Base-by-base conservation (phyloP, 2,329 filamentous ascomycete genomes). In the Fusarium oligoseptatum region DNA sequence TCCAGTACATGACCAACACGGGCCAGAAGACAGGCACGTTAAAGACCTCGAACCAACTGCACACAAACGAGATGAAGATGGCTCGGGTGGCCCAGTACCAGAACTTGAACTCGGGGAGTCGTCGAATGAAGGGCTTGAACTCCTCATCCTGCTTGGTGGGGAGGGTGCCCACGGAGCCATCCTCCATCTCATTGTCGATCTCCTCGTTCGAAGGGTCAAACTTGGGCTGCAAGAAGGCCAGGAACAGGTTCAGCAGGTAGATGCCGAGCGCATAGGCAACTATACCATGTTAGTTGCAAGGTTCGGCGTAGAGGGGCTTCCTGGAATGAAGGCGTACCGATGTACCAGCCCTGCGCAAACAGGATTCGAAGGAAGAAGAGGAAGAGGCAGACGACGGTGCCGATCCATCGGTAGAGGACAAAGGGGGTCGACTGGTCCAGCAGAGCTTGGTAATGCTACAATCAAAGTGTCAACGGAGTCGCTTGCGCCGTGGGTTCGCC, bases 11-110 rank as follows among this genome's bases (percentile, higher is more conserved):
- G 75, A 99, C 95, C 83, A 99, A 86, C 9, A 99, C 95, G 15
- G 97, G 97, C 97, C 97, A 99, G 91, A 99, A 99, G 68, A 99
- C 97, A 1, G 97, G 97, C 76, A 99, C 91, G 85, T 99, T 95
- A 86, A 98, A 99, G 82, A 98, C 88, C 81, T 93, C 89, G 83
- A 97, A 97, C 94, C 95, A 98, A 78, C 92, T 95, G 90, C 95
- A 98, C 73, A 92, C 76, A 83, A 98, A 98, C 41, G 90, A 92
- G 80, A 98, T 94, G 76, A 88, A 82, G 79, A 98, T 90, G 65
- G 96, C 96, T 81, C 95, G 91, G 66, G 96, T 98, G 64, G 96
- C 95, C 80, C 94, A 93, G 87, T 98, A 95, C 97, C 97, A 99
- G 88, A 99, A 99, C 90, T 99, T 99, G 90, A 99, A 99, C 86